Conservation (phyloP, 2,329 filamentous ascomycete species). For the Ophidiomyces ophidiicola region DNA sequence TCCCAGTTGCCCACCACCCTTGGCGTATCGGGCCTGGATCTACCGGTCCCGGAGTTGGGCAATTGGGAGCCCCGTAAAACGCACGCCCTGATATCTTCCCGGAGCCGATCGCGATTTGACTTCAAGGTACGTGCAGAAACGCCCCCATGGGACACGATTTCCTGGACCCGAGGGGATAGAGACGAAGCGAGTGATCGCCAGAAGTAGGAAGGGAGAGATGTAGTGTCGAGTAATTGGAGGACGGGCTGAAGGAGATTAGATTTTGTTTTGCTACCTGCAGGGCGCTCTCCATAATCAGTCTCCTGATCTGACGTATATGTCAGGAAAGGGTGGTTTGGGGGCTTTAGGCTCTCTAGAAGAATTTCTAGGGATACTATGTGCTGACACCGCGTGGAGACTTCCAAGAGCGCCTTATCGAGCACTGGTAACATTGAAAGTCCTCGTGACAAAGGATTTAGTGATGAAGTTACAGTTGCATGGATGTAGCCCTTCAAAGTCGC, state of each 20-base stretch:
- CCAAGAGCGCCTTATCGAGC: conserved; percentile 67
- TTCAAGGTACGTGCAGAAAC: conserved; percentile 69
- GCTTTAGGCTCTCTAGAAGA: conserved; percentile 56
- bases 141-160: conserved; percentile 71
- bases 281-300: conserved; percentile 11
- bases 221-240: conserved; percentile 68
- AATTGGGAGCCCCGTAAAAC: conserved; percentile 65
- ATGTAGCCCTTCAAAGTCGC: conserved; percentile 70
- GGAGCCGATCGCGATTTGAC: conserved; percentile 60
- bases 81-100: conserved; percentile 67
- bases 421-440: conserved; percentile 68
- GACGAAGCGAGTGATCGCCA: conserved; percentile 79
- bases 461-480: conserved; percentile 66
- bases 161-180: conserved; percentile 64
- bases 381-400: conserved; percentile 74
- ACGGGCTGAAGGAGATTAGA: conserved; percentile 55
- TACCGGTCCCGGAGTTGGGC: conserved; percentile 36
- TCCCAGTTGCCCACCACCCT: conserved; percentile 54
- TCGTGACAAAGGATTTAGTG: conserved; percentile 59
- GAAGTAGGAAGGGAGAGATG: conserved; percentile 79
- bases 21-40: conserved; percentile 32
- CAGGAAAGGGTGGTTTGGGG: conserved; percentile 58
- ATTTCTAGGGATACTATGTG: conserved; percentile 80
- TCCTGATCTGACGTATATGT: conserved; percentile 18
- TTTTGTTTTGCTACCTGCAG: conserved; percentile 13